Base-by-base conservation (phyloP, 495 filamentous ascomycete species). In the Hypoxylon intermedium region DNA sequence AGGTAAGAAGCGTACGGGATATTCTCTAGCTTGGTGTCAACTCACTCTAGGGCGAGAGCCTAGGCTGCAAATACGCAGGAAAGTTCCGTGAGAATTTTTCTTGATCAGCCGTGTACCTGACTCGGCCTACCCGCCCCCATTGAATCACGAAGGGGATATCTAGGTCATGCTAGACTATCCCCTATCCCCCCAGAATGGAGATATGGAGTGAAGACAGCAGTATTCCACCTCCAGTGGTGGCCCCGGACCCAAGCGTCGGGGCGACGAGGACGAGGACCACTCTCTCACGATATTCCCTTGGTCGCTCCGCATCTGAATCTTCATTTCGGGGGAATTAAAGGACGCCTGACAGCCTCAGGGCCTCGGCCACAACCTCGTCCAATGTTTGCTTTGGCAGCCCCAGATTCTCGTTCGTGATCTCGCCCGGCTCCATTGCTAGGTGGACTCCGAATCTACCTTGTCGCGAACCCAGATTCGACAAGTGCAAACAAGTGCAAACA, bases 351-450 rank as follows among this genome's bases (percentile, higher is more conserved):
- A 46, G 21, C 9, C 30, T 38, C 7, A 61, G 28, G 21, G 46
- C 33, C 30, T 28, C 50, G 3, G 38, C 16, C 7, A 55, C 45
- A 33, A 52, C 63, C 34, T 68, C 63, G 19, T 64, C 57, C 15
- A 69, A 53, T 5, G 58, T 63, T 15, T 34, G 42, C 38, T 58
- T 61, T 12, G 58, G 38, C 31, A 67, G 36, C 1, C 64, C 64
- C 37, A 72, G 41, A 33, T 56, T 62, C 15, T 70, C 61, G 28
- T 64, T 70, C 45, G 53, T 51, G 19, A 73, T 60, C 31, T 69
- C 58, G 3, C 60, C 67, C 9, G 58, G 30, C 40, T 69, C 67
- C 53, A 70, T 67, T 41, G 65, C 60, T 12, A 69, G 38, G 24
- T 63, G 44, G 9, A 58, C 65, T n/a, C 63, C 63, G 50, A 58